Conservation (phyloP, 345 rosid species). For the Eucalyptus urophylla region DNA sequence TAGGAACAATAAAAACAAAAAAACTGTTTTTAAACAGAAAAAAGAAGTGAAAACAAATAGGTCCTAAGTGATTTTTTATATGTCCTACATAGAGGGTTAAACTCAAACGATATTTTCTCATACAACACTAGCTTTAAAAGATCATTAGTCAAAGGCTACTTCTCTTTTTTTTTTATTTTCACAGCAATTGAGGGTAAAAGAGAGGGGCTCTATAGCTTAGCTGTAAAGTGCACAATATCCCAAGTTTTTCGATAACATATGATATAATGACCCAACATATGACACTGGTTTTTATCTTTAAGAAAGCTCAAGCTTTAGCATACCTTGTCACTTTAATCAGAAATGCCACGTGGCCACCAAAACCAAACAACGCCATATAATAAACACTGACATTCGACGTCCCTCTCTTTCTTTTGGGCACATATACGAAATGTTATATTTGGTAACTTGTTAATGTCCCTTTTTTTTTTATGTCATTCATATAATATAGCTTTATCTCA, state of each 20-base stretch:
- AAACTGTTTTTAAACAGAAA: too few relatives aligned
- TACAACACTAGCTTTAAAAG: too few relatives aligned
- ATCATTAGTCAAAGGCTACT: too few relatives aligned
- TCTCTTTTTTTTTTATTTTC: too few relatives aligned
- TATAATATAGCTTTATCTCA: background rate
- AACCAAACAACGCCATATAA: background rate
- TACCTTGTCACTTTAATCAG: background rate
- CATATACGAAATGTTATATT: background rate
- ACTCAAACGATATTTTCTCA: too few relatives aligned
- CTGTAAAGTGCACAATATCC: background rate
- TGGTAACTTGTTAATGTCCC: background rate
- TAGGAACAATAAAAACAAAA: too few relatives aligned
- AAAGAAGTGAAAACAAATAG: too few relatives aligned
- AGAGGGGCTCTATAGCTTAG: background rate
- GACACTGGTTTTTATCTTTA: background rate
- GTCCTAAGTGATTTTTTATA: too few relatives aligned
- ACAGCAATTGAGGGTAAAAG: too few relatives aligned
- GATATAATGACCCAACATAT: background rate
- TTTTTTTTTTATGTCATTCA: background rate
- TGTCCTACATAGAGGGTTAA: too few relatives aligned
- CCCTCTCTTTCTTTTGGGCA: background rate
- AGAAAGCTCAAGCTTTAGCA: background rate
- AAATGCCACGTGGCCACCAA: background rate
- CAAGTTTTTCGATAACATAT: background rate
- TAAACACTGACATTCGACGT: background rate